phyloP scores from a whole-genome alignment of 2,329 filamentous ascomycete species.

The Byssochlamys sp. region DNA sequence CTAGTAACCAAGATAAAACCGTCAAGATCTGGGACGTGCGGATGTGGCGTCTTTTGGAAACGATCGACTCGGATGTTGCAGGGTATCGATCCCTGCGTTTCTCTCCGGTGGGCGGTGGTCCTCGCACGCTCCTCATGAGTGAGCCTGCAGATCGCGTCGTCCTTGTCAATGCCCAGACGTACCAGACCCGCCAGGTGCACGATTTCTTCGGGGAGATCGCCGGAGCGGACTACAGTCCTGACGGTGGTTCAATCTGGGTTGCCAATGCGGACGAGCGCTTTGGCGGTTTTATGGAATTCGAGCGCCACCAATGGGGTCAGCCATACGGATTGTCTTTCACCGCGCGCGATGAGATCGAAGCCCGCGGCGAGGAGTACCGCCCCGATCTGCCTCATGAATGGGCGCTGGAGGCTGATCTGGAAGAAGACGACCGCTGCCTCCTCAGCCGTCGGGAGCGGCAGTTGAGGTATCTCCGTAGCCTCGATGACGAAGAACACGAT shows the following conservation, averaged over 20 bases:
- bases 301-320: slow-evolving; percentile 30
- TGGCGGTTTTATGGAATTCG: slow-evolving; percentile 38
- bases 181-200: slow-evolving; percentile 32
- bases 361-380: slow-evolving; percentile 10
- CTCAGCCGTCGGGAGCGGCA: slow-evolving; percentile 24
- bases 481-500: slow-evolving; percentile 27
- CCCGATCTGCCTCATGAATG: slow-evolving; percentile 30
- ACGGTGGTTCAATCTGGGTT: slow-evolving; percentile 34
- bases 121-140: slow-evolving; percentile 33
- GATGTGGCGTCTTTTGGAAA: slow-evolving; percentile 31
- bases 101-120: slow-evolving; percentile 36
- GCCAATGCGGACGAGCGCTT: slow-evolving; percentile 35
- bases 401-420: slow-evolving; percentile 24
- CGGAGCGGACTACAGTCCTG: slow-evolving; percentile 34
- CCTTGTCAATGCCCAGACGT: slow-evolving; percentile 36
- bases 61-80: slow-evolving; percentile 35
- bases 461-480: slow-evolving; percentile 23
- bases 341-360: slow-evolving; percentile 6
- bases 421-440: slow-evolving; percentile 27
- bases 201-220: slow-evolving; percentile 40
- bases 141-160: slow-evolving; percentile 38
- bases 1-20: slow-evolving; percentile 38
- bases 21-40: slow-evolving; percentile 39
- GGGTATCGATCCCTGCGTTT: slow-evolving; percentile 36
- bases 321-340: slow-evolving; percentile 18